Conservation (phyloP, 305 asterid species). For the Solanum aculeatissimum region DNA sequence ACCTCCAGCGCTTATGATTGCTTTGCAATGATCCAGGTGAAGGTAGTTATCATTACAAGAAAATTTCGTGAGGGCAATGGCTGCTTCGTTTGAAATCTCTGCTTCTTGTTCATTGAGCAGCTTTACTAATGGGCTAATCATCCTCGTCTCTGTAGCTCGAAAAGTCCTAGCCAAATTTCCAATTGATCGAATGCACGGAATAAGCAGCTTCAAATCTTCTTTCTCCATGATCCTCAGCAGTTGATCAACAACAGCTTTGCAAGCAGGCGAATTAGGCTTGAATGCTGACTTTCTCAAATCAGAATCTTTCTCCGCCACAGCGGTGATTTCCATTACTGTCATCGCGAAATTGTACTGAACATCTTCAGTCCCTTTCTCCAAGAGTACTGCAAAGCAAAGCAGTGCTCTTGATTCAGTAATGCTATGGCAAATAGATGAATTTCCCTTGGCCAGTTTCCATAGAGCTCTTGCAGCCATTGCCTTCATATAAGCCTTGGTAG, state of each 20-base stretch:
- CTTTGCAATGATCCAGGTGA: constrained; percentile 35
- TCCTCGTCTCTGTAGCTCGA: constrained; percentile 46
- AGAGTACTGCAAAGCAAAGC: constrained; percentile 40
- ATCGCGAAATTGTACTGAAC: constrained; percentile 45
- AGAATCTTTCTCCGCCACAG: constrained; percentile 42
- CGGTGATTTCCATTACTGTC: constrained; percentile 69
- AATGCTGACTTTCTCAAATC: constrained; percentile 48
- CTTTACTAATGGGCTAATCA: constrained; percentile 47
- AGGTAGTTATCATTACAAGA: constrained; percentile 42
- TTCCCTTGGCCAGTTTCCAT: constrained; percentile 41
- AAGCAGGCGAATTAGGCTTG: constrained; percentile 58
- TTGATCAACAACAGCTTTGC: constrained; percentile 57
- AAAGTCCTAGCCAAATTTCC: constrained; percentile 56
- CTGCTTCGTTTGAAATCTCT: constrained; percentile 36
- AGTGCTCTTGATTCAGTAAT: constrained; percentile 59
- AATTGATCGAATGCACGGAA: constrained; percentile 40
- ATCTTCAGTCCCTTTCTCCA: constrained; percentile 46
- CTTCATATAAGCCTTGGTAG: constrained; percentile 38
- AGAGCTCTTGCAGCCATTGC: constrained; percentile 66
- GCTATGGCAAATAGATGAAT: constrained; percentile 40
- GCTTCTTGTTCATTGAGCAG: constrained; percentile 45
- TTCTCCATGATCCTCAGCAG: constrained; percentile 26
- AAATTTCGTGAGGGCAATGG: constrained; percentile 42
- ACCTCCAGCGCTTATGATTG: constrained; percentile 14
- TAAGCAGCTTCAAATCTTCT: constrained; percentile 33